Percentiles rank a stretch among this genome's conserved stretches.
phyloP scores from a whole-genome alignment of 495 filamentous ascomycete species.

The Penicillium ucsense region DNA sequence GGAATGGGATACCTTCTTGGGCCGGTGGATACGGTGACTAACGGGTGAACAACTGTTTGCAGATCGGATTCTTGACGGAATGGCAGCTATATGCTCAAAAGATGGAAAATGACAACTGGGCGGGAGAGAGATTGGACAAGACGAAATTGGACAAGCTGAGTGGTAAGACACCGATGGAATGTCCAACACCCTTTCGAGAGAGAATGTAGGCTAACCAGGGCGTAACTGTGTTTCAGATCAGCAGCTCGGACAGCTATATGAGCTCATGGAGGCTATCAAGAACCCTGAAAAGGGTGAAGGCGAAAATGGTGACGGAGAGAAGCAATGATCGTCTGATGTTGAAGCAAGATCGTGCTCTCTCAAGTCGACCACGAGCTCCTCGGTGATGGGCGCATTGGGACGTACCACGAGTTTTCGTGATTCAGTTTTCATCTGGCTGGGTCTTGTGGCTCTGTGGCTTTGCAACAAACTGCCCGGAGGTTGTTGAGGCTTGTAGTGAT shows the following conservation, averaged over 20 bases:
- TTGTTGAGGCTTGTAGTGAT: no score
- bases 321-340: not conserved
- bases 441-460: no score
- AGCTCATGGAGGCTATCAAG: slow-evolving; percentile 79
- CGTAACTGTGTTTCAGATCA: slow-evolving; percentile 50
- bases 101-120: slow-evolving; percentile 77
- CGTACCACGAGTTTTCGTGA: not conserved
- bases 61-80: slow-evolving; percentile 93
- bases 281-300: slow-evolving; percentile 21
- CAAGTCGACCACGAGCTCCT: not conserved
- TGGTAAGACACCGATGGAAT: slow-evolving; percentile 45
- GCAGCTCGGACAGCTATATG: slow-evolving; percentile 86
- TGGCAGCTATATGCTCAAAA: slow-evolving; percentile 94
- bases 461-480: no score
- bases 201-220: slow-evolving; percentile 1
- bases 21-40: slow-evolving; percentile 1
- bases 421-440: not conserved
- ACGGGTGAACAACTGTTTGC: not conserved
- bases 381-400: not conserved
- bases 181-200: no score
- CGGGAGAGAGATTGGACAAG: slow-evolving; percentile 65
- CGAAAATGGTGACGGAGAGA: slow-evolving; percentile 13
- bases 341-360: not conserved
- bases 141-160: slow-evolving; percentile 87
- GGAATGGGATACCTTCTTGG: not conserved